Conservation (phyloP, 2,329 filamentous ascomycete genomes). For the Xylaria sp. region DNA sequence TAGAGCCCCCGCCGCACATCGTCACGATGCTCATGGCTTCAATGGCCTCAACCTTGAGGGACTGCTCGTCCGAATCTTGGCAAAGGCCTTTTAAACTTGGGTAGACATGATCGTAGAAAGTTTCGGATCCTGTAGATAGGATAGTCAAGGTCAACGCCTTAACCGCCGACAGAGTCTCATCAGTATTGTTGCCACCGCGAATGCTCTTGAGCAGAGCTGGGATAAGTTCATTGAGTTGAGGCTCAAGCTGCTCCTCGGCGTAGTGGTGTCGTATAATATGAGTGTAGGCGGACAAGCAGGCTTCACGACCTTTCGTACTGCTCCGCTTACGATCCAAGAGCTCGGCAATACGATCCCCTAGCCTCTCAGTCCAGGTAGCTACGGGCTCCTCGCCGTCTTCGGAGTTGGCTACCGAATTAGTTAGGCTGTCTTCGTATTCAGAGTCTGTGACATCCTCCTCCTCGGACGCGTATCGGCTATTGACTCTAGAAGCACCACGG, state of each 20-base stretch:
- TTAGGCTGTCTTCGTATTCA: slow-evolving; percentile 62
- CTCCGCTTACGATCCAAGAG: slow-evolving; percentile 81
- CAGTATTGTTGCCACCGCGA: slow-evolving; percentile 73
- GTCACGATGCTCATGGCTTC: slow-evolving; percentile 77
- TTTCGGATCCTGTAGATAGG: slow-evolving; percentile 73
- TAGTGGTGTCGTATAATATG: slow-evolving; percentile 76
- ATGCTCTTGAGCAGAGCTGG: slow-evolving; percentile 76
- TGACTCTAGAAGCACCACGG: slow-evolving; percentile 67
- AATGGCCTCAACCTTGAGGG: slow-evolving; percentile 77
- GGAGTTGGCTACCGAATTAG: slow-evolving; percentile 64
- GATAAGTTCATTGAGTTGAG: slow-evolving; percentile 69
- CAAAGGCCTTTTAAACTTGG: slow-evolving; percentile 70
- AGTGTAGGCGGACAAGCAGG: slow-evolving; percentile 69
- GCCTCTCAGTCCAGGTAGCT: slow-evolving; percentile 69
- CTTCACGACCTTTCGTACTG: slow-evolving; percentile 76
- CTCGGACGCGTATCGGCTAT: slow-evolving; percentile 72
- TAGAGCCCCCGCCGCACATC: slow-evolving; percentile 79
- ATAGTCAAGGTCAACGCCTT: slow-evolving; percentile 78
- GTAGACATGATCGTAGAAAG: slow-evolving; percentile 71
- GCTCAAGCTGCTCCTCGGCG: slow-evolving; percentile 70
- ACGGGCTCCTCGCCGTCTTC: slow-evolving; percentile 72
- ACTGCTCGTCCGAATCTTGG: slow-evolving; percentile 72
- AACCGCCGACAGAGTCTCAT: slow-evolving; percentile 76
- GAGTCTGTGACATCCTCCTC: slow-evolving; percentile 69
- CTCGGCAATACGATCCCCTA: slow-evolving; percentile 75